phyloP scores from a whole-genome alignment of 805 yeast genomes.

The Isabelozyma pseudorhagii region DNA sequence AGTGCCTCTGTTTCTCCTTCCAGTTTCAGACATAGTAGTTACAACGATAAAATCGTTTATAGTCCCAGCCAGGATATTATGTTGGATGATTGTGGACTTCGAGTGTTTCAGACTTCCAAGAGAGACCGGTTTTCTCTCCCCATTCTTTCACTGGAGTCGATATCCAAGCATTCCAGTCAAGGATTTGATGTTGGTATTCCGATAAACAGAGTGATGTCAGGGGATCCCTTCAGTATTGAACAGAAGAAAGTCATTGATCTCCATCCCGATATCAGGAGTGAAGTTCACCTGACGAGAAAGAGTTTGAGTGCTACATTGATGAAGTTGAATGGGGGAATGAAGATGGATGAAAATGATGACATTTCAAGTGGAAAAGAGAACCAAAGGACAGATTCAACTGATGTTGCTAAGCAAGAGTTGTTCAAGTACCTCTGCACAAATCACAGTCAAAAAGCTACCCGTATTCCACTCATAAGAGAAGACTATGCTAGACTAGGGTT shows the following conservation, averaged over 20 bases:
- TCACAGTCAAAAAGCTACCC: constrained; percentile 7
- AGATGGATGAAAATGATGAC: constrained; percentile 9
- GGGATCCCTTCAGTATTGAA: constrained; percentile 30
- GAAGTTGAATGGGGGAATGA: constrained; percentile 1
- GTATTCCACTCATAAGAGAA: constrained; percentile 23
- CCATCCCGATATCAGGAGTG: not conserved
- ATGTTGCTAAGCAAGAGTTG: not conserved
- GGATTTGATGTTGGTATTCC: constrained; percentile 5
- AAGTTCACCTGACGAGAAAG: not conserved
- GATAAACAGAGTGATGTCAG: not conserved
- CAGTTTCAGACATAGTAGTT: not conserved
- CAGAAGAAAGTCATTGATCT: constrained; percentile 26
- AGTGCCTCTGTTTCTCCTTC: not conserved
- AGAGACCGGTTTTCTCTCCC: not conserved
- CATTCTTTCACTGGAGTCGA: not conserved
- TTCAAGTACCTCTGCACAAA: constrained; percentile 3
- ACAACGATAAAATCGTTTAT: not conserved
- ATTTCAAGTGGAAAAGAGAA: constrained; percentile 6
- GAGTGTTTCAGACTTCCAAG: constrained; percentile 12
- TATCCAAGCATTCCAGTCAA: constrained; percentile 1
- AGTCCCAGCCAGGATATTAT: not conserved
- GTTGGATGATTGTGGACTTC: constrained; percentile 11
- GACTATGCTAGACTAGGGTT: constrained; percentile 16
- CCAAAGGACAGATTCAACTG: too few relatives aligned
- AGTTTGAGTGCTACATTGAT: constrained; percentile 3